Base-by-base conservation (phyloP, 306 rosid genomes). In the Cercis canadensis region DNA sequence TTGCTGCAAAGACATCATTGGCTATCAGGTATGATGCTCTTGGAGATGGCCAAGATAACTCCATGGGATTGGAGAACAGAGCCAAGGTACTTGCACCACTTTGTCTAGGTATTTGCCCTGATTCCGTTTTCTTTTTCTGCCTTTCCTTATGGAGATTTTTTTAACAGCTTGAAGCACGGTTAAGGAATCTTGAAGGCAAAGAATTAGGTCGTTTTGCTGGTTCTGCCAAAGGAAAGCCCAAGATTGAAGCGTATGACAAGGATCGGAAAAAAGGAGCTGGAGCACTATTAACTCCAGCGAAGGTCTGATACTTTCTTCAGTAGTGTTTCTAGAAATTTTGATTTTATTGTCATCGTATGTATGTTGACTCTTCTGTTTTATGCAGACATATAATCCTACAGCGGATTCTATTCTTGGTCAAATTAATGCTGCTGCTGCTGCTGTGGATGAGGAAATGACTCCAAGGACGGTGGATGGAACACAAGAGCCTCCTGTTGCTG, bases 151-250 rank as follows among this genome's bases (percentile, higher is more conserved):
- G 0, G 4, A 5, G 8, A 19, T 63, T 29, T 58, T 18, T 75
- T 39, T 8, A n/a, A 8, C 83, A 87, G 92, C 86, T 92, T 79
- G 99, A 94, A 78, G 91, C 90, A 41, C 84, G 97, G 33, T 80
- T 94, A 61, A 87, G 99, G 80, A 85, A 49, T 53, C 92, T 91
- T 9, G 99, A 94, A 79, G 99, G 99, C 65, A 89, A 64, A 69
- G 96, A 92, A 65, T 83, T 94, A 57, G 89, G 97, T 32, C 92
- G 81, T 8, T 84, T 54, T 75, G 89, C 97, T 45, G 92, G 97
- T 57, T 94, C 99, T 11, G 88, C 96, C 51, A 94, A 89, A 80
- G 97, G 97, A 65, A 94, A 91, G 57, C 96, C 97, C 1, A 89
- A 82, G 80, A 91, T 94, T 8, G 92, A 91, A 85, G 88, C 81